A percentile compares a stretch with the other conserved stretches of the same genome.
Evolutionary conservation across 1,139 yeast species (phyloP).

Genomic region (Ogataea hybrid): DNA sequence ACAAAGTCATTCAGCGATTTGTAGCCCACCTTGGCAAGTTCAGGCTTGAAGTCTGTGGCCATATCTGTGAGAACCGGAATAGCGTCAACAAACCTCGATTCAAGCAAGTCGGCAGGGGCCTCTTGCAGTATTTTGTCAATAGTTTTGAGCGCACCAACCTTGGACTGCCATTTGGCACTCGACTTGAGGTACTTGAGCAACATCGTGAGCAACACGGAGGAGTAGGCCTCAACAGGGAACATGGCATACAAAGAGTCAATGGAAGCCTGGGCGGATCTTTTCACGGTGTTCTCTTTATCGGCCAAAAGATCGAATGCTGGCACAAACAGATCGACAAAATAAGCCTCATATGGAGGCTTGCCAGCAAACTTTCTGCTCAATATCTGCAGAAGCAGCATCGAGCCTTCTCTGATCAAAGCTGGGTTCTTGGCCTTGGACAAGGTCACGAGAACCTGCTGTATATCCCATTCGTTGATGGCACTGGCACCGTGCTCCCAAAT

Average conservation of each 20-base stretch:
- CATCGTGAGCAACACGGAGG: conserved; percentile 63
- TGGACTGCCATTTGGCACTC: conserved; percentile 93
- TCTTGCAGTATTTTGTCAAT: conserved; percentile 75
- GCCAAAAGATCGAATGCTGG: conserved; percentile 64
- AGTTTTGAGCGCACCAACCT: conserved; percentile 71
- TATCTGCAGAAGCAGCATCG: conserved; percentile 64
- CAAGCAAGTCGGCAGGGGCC: conserved; percentile 83
- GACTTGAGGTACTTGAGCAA: conserved; percentile 64
- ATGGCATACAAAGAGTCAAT: conserved; percentile 64
- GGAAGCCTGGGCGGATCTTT: conserved; percentile 75
- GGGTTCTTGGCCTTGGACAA: conserved; percentile 73
- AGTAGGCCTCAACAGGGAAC: conserved; percentile 78
- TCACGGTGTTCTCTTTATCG: conserved; percentile 85
- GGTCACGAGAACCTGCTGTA: conserved; percentile 60
- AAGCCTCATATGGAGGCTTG: conserved; percentile 71
- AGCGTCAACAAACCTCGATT: conserved; percentile 71
- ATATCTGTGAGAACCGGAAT: conserved; percentile 86
- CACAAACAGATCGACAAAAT: conserved; percentile 56
- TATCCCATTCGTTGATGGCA: conserved; percentile 61
- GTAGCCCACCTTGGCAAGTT: conserved; percentile 83
- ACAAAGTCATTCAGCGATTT: conserved; percentile 70
- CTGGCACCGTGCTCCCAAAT: conserved; percentile 47
- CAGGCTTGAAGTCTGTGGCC: conserved; percentile 96
- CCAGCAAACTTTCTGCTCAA: conserved; percentile 67
- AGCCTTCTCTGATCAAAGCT: conserved; percentile 71